Percentiles rank a stretch among this genome's conserved stretches.
phyloP scores from a whole-genome alignment of 352 stramenopile genomes.

The Globisporangium acanthophoron region DNA sequence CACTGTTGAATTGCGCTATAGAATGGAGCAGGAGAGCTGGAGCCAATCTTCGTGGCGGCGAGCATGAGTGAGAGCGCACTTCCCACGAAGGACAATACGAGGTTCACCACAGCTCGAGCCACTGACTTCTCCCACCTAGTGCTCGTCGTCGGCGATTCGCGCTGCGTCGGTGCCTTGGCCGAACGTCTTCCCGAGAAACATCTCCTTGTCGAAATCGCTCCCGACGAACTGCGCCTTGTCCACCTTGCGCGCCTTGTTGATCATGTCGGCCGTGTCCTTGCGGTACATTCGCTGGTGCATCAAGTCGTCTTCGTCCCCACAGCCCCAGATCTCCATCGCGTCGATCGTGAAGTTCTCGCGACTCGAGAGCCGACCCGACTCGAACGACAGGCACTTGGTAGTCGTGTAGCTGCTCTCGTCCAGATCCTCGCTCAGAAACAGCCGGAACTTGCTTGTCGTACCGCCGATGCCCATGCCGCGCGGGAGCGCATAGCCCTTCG shows the following conservation, averaged over 20 bases:
- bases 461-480: constrained; percentile 74
- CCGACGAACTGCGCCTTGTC: constrained; percentile 83
- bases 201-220: constrained; percentile 81
- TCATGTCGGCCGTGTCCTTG: constrained; percentile 76
- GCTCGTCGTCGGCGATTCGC: constrained; percentile 65
- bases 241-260: constrained; percentile 78
- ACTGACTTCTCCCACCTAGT: constrained; percentile 10
- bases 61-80: neutral
- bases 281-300: constrained; percentile 54
- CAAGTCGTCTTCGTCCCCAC: constrained; percentile 51
- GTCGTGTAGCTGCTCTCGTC: constrained; percentile 80
- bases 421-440: constrained; percentile 83
- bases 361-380: constrained; percentile 51
- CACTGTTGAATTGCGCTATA: constrained; percentile 1
- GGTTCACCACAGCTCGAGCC: neutral
- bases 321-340: constrained; percentile 76
- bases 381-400: constrained; percentile 68
- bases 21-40: neutral
- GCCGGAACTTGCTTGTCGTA: constrained; percentile 61
- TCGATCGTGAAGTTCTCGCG: constrained; percentile 59
- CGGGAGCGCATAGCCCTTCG: constrained; percentile 70
- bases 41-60: neutral
- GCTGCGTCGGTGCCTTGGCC: constrained; percentile 57
- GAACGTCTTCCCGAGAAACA: constrained; percentile 80
- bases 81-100: neutral